A percentile compares a stretch with the other conserved stretches of the same genome.
phyloP scores from a whole-genome alignment of 169 alveolate species.

The Eimeria necatrix region DNA sequence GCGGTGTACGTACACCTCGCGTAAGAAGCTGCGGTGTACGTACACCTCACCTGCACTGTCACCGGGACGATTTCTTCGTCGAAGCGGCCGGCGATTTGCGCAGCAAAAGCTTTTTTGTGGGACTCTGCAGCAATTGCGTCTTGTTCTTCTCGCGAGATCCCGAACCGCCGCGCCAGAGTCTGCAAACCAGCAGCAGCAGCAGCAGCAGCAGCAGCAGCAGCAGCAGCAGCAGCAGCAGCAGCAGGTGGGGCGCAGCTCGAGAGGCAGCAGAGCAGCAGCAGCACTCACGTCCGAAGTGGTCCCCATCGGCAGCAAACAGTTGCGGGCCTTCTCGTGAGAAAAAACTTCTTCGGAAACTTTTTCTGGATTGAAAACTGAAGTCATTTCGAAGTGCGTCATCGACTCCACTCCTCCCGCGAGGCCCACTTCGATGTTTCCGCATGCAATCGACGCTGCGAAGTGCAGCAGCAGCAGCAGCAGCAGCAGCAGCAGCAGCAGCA shows the following conservation, averaged over 20 bases:
- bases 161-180: constrained; percentile 90
- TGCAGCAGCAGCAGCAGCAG: background rate
- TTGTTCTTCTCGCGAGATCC: constrained; percentile 92
- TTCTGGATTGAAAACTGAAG: constrained; percentile 91
- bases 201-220: too few species aligned
- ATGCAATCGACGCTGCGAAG: background rate
- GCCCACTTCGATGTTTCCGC: constrained; percentile 89
- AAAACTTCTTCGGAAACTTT: constrained; percentile 89
- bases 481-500: too few species aligned
- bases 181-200: background rate
- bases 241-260: background rate
- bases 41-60: constrained; percentile 84
- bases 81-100: constrained; percentile 84
- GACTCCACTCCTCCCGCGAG: constrained; percentile 97
- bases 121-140: constrained; percentile 93
- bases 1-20: background rate
- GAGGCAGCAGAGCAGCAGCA: background rate
- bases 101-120: constrained; percentile 90
- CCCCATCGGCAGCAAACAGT: constrained; percentile 96
- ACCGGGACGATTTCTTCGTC: constrained; percentile 87
- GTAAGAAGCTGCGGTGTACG: too few species aligned
- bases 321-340: constrained; percentile 91
- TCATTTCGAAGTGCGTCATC: constrained; percentile 94
- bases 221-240: too few species aligned
- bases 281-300: constrained; percentile 90